phyloP scores from a whole-genome alignment of 805 yeast genomes.

The Sugiyamaella valdiviana region DNA sequence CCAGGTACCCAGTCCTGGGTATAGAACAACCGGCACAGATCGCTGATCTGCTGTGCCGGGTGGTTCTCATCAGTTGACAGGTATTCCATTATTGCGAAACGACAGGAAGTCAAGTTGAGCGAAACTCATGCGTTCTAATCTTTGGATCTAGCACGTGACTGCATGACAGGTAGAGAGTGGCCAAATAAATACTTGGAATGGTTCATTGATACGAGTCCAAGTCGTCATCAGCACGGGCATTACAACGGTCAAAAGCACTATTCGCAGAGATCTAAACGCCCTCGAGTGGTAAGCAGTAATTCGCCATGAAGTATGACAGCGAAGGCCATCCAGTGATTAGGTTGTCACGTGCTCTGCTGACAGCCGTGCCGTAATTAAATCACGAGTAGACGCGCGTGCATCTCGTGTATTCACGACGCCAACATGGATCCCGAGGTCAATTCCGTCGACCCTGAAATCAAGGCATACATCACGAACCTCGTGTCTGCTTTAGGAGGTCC shows the following conservation, averaged over 20 bases:
- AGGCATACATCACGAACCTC: constrained; percentile 69
- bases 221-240: too few species aligned
- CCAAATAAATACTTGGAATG: too few species aligned
- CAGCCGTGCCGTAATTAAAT: background rate
- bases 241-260: too few species aligned
- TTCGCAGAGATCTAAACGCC: too few species aligned
- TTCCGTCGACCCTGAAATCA: constrained; percentile 29
- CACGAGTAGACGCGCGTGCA: background rate
- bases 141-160: background rate
- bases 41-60: constrained; percentile 82
- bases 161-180: too few species aligned
- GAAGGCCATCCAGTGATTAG: too few species aligned
- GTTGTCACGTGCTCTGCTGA: background rate
- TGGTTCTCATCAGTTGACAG: constrained; percentile 48
- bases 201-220: too few species aligned
- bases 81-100: background rate
- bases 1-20: constrained; percentile 89
- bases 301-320: too few species aligned
- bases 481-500: constrained; percentile 90
- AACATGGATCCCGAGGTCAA: background rate
- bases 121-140: background rate
- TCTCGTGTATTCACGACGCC: background rate
- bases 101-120: background rate
- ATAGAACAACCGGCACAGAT: constrained; percentile 69
- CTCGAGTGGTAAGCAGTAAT: too few species aligned